Evolutionary conservation across 345 rosid genomes (phyloP).

Genomic region (Pistacia atlantica): DNA sequence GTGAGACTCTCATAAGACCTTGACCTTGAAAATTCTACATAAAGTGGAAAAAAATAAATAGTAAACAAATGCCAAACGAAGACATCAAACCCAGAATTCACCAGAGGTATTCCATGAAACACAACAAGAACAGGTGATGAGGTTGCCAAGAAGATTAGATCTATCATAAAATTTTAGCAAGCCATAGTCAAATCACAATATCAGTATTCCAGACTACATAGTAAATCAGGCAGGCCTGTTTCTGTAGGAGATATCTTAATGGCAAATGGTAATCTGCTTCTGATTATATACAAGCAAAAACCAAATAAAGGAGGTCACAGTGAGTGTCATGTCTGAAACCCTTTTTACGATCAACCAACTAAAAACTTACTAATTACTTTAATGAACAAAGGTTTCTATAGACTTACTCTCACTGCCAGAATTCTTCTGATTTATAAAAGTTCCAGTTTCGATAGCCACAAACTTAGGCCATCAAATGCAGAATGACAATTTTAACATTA

Average conservation of each 20-base stretch:
- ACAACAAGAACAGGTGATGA: background rate
- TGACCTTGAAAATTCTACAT: constrained; percentile 78
- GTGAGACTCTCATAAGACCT: constrained; percentile 58
- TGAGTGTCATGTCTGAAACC: background rate
- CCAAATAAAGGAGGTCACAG: constrained; percentile 1
- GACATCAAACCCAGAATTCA: constrained; percentile 2
- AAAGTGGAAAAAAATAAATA: background rate
- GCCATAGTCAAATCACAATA: background rate
- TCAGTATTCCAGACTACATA: background rate
- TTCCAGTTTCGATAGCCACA: background rate
- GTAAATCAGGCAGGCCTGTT: background rate
- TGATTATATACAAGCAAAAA: background rate
- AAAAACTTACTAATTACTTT: too few species aligned
- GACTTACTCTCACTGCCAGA: too few species aligned
- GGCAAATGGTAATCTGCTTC: too few species aligned
- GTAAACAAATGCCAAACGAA: background rate
- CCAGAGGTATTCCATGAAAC: background rate
- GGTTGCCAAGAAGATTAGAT: background rate
- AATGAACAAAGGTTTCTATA: background rate
- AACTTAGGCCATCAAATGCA: background rate
- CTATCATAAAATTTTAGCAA: background rate
- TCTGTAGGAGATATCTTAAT: background rate
- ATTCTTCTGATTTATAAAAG: background rate
- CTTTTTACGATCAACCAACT: background rate
- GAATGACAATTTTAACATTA: background rate